Evolutionary conservation across 768 basidiomycete species (phyloP).

Genomic region (Lentinula lateritia): DNA sequence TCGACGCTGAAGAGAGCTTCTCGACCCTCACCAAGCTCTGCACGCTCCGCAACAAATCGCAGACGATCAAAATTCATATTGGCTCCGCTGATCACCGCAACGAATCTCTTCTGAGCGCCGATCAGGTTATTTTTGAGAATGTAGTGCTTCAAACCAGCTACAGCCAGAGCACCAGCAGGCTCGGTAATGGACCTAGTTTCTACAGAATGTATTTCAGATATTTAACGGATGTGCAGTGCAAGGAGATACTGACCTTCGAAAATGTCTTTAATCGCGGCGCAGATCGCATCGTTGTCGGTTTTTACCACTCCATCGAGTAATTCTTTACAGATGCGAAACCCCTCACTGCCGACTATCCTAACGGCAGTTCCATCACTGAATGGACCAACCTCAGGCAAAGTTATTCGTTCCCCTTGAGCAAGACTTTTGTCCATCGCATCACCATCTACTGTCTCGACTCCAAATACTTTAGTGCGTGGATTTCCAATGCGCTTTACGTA

Average conservation of each 20-base stretch:
- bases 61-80: conserved; percentile 99
- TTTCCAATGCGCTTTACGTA: conserved; percentile 92
- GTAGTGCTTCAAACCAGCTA: conserved; percentile 88
- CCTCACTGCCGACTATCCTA: conserved; percentile 90
- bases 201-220: conserved; percentile 21
- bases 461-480: conserved; percentile 75
- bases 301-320: conserved; percentile 79
- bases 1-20: conserved; percentile 94
- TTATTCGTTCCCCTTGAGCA: conserved; percentile 74
- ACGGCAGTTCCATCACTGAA: conserved; percentile 99
- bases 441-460: conserved; percentile 92
- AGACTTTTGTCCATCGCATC: conserved; percentile 91
- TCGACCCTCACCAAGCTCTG: conserved; percentile 91
- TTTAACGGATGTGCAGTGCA: neutral
- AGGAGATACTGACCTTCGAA: conserved; percentile 71
- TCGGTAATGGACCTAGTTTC: conserved; percentile 96
- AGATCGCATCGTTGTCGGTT: conserved; percentile 93
- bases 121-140: conserved; percentile 77
- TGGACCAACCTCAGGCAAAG: conserved; percentile 85
- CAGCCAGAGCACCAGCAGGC: conserved; percentile 88
- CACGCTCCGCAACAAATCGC: conserved; percentile 97
- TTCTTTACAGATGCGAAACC: conserved; percentile 86
- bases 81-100: conserved; percentile 90
- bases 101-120: conserved; percentile 82
- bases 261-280: conserved; percentile 97